phyloP scores from a whole-genome alignment of 306 rosid species.

The Amphicarpaea edgeworthii region DNA sequence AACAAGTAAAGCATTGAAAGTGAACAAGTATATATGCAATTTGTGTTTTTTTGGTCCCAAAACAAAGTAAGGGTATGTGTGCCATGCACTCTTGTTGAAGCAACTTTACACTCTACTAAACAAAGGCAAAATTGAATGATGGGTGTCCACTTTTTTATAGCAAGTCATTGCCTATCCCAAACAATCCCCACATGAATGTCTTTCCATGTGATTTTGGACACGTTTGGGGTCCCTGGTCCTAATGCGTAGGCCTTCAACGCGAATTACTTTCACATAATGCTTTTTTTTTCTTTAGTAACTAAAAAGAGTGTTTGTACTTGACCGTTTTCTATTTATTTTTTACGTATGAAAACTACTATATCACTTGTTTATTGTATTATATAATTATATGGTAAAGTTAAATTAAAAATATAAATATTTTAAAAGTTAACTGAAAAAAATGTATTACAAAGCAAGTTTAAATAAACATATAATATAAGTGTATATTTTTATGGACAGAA shows the following conservation, averaged over 20 bases:
- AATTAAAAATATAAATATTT: no score
- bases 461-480: no score
- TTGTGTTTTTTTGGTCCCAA: conserved; percentile 48
- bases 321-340: no score
- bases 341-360: no score
- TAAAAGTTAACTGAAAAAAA: no score
- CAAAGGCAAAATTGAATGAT: conserved; percentile 35
- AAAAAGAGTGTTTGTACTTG: no score
- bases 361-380: no score
- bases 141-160: conserved; percentile 36
- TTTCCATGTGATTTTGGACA: conserved; percentile 49
- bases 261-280: neutral
- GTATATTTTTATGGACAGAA: no score
- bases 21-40: neutral
- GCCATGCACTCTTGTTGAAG: conserved; percentile 39
- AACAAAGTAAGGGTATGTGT: conserved; percentile 20
- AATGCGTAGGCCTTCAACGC: neutral
- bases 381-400: no score
- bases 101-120: conserved; percentile 42
- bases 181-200: conserved; percentile 53
- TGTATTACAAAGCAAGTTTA: no score
- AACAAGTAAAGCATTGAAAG: neutral
- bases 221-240: conserved; percentile 41
- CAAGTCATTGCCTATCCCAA: conserved; percentile 42
- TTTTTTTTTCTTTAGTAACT: no score